A percentile compares a stretch with the other conserved stretches of the same genome.
phyloP scores from a whole-genome alignment of 2,329 filamentous ascomycete genomes.

The Colletotrichum sp. region DNA sequence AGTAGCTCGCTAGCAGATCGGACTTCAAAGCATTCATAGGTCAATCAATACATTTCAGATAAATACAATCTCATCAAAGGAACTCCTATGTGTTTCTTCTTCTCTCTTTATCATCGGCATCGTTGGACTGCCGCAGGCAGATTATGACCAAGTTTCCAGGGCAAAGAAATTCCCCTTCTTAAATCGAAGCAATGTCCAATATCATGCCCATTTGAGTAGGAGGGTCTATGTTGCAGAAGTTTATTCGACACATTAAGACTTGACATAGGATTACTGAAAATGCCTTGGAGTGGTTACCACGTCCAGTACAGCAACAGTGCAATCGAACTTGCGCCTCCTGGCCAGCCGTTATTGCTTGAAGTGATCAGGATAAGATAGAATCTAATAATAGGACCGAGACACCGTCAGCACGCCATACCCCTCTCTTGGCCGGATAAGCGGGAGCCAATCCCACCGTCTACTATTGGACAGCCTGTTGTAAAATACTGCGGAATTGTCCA shows the following conservation, averaged over 20 bases:
- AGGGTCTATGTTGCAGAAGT: neutral
- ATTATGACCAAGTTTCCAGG: no score
- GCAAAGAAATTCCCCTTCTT: no score
- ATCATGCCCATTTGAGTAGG: neutral
- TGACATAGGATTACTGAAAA: neutral
- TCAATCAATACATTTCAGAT: no score
- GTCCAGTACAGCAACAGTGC: neutral
- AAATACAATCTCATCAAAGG: no score
- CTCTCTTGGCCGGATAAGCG: neutral
- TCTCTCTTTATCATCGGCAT: no score
- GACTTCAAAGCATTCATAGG: no score
- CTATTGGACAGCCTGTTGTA: neutral
- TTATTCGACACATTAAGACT: neutral
- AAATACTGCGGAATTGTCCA: neutral
- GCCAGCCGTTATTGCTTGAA: neutral
- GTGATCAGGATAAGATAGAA: neutral
- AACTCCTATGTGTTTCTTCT: no score
- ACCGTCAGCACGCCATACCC: neutral
- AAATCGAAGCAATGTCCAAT: neutral
- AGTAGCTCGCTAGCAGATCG: neutral
- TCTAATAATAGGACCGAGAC: neutral
- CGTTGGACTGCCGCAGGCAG: no score
- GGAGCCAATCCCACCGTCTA: neutral
- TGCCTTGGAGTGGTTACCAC: fast-evolving
- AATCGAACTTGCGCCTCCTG: neutral